Percentiles rank a stretch among this genome's conserved stretches.
Evolutionary conservation across 805 yeast species (phyloP).

Genomic region (Nakazawaea holstii): DNA sequence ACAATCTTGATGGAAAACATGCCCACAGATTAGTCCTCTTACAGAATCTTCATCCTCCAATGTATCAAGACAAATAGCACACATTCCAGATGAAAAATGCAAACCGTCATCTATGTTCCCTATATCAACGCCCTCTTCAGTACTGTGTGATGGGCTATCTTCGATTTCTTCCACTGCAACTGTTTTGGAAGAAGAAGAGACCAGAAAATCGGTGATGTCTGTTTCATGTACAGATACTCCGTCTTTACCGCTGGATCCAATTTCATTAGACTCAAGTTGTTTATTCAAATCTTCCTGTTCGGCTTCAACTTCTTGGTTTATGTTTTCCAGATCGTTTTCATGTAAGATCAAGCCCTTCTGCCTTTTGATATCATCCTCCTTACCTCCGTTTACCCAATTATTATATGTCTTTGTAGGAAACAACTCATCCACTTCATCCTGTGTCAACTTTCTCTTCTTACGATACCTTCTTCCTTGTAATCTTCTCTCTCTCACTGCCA

Average conservation of each 20-base stretch:
- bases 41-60: slow-evolving; percentile 59
- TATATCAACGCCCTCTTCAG: background rate
- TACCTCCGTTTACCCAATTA: slow-evolving; percentile 60
- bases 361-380: slow-evolving; percentile 41
- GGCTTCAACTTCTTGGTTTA: slow-evolving; percentile 16
- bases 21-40: slow-evolving; percentile 76
- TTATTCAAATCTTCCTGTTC: background rate
- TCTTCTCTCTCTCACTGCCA: slow-evolving; percentile 19
- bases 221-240: slow-evolving; percentile 8
- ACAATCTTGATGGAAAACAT: slow-evolving; percentile 75
- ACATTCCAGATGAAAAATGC: slow-evolving; percentile 61
- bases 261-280: background rate
- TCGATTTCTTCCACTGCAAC: background rate
- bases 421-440: slow-evolving; percentile 51
- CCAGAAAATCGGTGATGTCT: background rate
- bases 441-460: slow-evolving; percentile 46
- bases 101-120: slow-evolving; percentile 18
- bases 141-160: background rate
- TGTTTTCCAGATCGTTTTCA: slow-evolving; percentile 33
- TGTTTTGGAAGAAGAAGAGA: background rate
- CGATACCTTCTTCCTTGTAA: slow-evolving; percentile 32
- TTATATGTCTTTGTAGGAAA: slow-evolving; percentile 55
- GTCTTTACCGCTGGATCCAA: background rate
- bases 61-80: slow-evolving; percentile 74
- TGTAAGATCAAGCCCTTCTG: slow-evolving; percentile 29